Conservation (phyloP, 2,329 filamentous ascomycete species). For the Tothia fuscella region DNA sequence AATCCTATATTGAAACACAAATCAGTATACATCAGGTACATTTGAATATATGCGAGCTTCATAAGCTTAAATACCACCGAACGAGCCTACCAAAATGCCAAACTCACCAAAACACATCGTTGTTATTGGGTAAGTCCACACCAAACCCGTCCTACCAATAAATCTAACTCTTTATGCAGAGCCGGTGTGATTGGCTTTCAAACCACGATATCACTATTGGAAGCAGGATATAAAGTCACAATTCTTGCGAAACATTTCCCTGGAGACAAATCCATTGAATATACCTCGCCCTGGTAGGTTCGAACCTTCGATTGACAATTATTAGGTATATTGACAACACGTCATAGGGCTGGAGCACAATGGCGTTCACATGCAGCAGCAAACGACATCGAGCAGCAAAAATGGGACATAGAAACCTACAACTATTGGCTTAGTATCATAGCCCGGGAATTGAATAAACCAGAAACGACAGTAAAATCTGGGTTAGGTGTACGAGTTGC, state of each 20-base stretch:
- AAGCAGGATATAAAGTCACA: slow-evolving; percentile 29
- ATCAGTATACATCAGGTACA: too few relatives aligned
- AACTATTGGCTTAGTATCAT: slow-evolving; percentile 27
- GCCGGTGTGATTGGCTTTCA: slow-evolving; percentile 37
- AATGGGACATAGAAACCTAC: slow-evolving; percentile 34
- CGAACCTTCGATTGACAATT: background rate
- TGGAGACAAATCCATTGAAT: slow-evolving; percentile 29
- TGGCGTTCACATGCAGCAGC: slow-evolving; percentile 32
- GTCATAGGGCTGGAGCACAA: slow-evolving; percentile 33
- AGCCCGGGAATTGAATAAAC: slow-evolving; percentile 16
- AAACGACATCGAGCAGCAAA: slow-evolving; percentile 22
- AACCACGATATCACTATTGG: slow-evolving; percentile 30
- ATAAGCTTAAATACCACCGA: too few relatives aligned
- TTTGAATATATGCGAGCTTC: too few relatives aligned
- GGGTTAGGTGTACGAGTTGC: slow-evolving; percentile 13
- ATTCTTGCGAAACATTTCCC: slow-evolving; percentile 33
- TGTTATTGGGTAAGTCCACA: slow-evolving; percentile 6
- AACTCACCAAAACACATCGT: slow-evolving; percentile 2
- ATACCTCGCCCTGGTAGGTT: slow-evolving; percentile 32
- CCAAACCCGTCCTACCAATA: background rate
- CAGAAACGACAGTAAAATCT: slow-evolving; percentile 8
- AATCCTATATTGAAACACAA: too few relatives aligned
- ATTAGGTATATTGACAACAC: background rate
- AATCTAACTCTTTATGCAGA: slow-evolving; percentile 16
- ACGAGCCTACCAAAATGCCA: too few relatives aligned